Conservation (phyloP, 108 stramenopile species). For the Pseudonitzschia multistriata region DNA sequence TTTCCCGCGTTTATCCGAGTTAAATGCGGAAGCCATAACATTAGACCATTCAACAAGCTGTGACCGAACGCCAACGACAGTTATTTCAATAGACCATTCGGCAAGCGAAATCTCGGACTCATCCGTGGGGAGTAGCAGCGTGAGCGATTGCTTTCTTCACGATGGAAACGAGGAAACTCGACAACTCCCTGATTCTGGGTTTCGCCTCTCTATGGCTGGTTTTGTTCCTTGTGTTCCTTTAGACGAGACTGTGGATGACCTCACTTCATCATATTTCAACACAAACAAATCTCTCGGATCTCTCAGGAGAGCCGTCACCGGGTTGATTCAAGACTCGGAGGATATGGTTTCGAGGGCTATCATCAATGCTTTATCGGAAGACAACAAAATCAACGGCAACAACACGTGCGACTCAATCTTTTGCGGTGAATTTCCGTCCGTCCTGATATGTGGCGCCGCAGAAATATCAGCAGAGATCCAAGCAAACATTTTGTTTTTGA, state of each 20-base stretch:
- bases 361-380: constrained; percentile 40
- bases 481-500: constrained; percentile 31
- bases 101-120: background rate
- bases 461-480: constrained; percentile 28
- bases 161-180: constrained; percentile 2
- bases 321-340: constrained; percentile 31
- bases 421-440: constrained; percentile 15
- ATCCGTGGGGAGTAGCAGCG: background rate
- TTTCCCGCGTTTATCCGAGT: constrained; percentile 56
- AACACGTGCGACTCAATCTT: background rate
- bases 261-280: constrained; percentile 27
- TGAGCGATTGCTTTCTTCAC: background rate
- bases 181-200: background rate
- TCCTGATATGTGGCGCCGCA: constrained; percentile 3
- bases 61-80: background rate
- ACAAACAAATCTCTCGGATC: constrained; percentile 30
- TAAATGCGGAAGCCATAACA: constrained; percentile 24
- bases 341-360: constrained; percentile 46
- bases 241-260: constrained; percentile 26
- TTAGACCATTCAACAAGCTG: background rate
- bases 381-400: background rate
- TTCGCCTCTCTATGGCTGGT: constrained; percentile 25
- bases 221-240: constrained; percentile 7
- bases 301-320: constrained; percentile 22
- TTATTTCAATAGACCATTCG: background rate